These are phyloP conservation scores for Secale cereale DNA, from an alignment of 176 grass and related monocot genomes.

Conservation along the genomic window DNA sequence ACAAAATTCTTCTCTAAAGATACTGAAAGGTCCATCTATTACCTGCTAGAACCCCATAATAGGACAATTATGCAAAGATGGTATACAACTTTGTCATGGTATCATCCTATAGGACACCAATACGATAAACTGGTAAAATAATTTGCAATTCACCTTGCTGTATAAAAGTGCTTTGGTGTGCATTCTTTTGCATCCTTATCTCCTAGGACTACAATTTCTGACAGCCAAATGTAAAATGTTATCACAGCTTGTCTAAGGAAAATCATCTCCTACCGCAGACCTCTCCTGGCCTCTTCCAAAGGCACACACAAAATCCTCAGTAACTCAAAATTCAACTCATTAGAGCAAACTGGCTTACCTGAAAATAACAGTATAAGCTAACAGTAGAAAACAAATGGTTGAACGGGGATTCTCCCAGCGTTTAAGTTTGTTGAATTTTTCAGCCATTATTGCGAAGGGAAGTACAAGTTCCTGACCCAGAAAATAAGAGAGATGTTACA, in stretches of 20 bases:
- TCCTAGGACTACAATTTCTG: neutral
- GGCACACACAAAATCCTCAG: constrained; percentile 3
- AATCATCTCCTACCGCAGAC: neutral
- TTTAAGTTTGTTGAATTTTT: constrained; percentile 76
- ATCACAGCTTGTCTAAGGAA: neutral
- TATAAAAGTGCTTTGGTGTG: neutral
- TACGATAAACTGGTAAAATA: neutral
- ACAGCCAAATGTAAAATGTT: neutral
- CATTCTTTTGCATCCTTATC: neutral
- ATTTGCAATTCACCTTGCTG: neutral
- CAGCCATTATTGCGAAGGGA: constrained; percentile 69
- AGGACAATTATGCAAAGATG: constrained; percentile 13
- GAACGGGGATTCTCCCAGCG: constrained; percentile 78
- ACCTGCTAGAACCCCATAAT: neutral
- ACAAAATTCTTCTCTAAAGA: neutral
- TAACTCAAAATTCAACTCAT: constrained; percentile 12
- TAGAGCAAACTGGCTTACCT: constrained; percentile 38
- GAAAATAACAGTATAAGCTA: constrained; percentile 75
- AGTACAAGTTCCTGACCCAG: constrained; percentile 81
- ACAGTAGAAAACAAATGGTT: constrained; percentile 70
- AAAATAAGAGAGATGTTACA: constrained; percentile 26
- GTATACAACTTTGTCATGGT: neutral
- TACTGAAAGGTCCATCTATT: neutral
- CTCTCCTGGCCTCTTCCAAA: neutral
- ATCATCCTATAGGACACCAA: neutral